These are phyloP conservation scores for Pelargonium nanum DNA, from an alignment of 345 rosid species.

Conservation along the genomic window DNA sequence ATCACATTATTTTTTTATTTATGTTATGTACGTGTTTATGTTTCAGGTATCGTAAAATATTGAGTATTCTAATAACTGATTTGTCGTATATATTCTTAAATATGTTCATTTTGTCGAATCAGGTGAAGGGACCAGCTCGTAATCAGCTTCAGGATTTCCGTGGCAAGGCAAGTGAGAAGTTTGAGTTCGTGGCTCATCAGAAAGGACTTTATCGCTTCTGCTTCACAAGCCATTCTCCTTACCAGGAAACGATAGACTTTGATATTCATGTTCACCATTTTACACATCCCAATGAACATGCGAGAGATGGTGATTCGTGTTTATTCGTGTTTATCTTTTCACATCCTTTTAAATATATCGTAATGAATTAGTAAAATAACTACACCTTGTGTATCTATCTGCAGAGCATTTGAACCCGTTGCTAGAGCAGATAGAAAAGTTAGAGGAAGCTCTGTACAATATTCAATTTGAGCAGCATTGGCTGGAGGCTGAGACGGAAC, in stretches of 20 bases:
- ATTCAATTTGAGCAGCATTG: slow-evolving; percentile 73
- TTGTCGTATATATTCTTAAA: too few species aligned
- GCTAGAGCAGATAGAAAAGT: slow-evolving; percentile 47
- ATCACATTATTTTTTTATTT: too few species aligned
- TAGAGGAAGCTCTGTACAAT: slow-evolving; percentile 64
- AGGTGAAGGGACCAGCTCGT: slow-evolving; percentile 61
- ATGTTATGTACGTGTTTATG: too few species aligned
- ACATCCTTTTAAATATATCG: neutral
- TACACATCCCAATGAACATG: slow-evolving; percentile 55
- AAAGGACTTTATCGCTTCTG: slow-evolving; percentile 63
- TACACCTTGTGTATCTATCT: neutral
- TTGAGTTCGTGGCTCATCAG: slow-evolving; percentile 43
- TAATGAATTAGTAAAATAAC: neutral
- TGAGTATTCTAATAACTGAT: neutral
- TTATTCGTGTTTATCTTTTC: neutral
- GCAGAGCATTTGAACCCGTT: slow-evolving; percentile 65
- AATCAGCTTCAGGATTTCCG: slow-evolving; percentile 52
- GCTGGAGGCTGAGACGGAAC: slow-evolving; percentile 75
- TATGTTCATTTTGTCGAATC: neutral
- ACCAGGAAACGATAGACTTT: slow-evolving; percentile 61
- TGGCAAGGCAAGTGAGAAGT: slow-evolving; percentile 56
- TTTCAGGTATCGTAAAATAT: too few species aligned
- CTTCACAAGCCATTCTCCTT: slow-evolving; percentile 62
- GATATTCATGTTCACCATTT: slow-evolving; percentile 60
- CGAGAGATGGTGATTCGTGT: slow-evolving; percentile 53